Evolutionary conservation across 2,329 filamentous ascomycete species (phyloP).

Genomic region (Phialophora macrospora): DNA sequence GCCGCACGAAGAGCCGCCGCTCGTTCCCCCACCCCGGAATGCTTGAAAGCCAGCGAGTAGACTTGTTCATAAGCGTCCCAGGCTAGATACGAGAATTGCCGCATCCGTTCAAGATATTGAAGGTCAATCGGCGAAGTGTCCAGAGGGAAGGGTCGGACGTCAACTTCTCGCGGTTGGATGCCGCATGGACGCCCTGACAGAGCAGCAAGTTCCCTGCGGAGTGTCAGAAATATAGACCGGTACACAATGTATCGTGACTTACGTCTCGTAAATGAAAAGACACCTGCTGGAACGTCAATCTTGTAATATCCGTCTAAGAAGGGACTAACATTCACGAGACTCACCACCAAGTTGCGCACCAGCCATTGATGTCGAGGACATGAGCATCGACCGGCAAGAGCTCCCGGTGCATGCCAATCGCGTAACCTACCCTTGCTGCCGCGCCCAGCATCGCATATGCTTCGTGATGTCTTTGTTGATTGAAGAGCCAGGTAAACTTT

Average conservation of each 20-base stretch:
- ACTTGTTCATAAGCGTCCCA: slow-evolving; percentile 26
- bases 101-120: slow-evolving; percentile 28
- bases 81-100: slow-evolving; percentile 25
- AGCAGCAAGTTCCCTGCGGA: slow-evolving; percentile 19
- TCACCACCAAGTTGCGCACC: slow-evolving; percentile 19
- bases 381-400: slow-evolving; percentile 16
- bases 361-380: slow-evolving; percentile 8
- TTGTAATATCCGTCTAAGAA: neutral
- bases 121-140: slow-evolving; percentile 42
- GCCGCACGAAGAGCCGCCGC: slow-evolving; percentile 14
- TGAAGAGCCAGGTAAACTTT: slow-evolving; percentile 26
- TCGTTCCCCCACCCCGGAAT: slow-evolving; percentile 8
- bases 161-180: slow-evolving; percentile 21
- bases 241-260: slow-evolving; percentile 13
- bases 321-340: neutral
- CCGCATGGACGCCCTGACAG: slow-evolving; percentile 21
- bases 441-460: slow-evolving; percentile 25
- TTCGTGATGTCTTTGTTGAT: slow-evolving; percentile 27
- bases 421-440: slow-evolving; percentile 24
- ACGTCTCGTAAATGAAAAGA: slow-evolving; percentile 27
- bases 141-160: slow-evolving; percentile 73
- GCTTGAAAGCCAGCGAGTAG: slow-evolving; percentile 20
- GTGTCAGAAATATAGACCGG: slow-evolving; percentile 10
- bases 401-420: slow-evolving; percentile 25
- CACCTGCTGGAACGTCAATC: slow-evolving; percentile 8